Evolutionary conservation across 192 early-diverging fungal species (phyloP), one percentile per base, ranked within the genome.

Genomic region (Thamnidium elegans): DNA sequence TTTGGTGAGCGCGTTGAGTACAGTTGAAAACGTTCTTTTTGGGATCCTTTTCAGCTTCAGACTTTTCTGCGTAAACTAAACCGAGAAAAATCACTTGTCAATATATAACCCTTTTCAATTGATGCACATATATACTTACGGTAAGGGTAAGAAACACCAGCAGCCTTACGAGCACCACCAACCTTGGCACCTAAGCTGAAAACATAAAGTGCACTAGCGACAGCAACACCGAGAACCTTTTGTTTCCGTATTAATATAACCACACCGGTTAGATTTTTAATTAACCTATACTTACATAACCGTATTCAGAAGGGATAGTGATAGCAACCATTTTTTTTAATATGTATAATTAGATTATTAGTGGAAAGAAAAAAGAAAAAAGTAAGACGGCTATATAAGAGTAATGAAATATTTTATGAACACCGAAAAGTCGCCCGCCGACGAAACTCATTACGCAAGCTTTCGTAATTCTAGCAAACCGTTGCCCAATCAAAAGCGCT

Each of bases 11-110:
- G 48, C 84, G 79, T 65, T 85, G 84, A 65, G 77, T 68, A 70
- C 90, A 92, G 83, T 92, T 92, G 79, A 90, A 90, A 30, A 84
- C 50, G 64, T 79, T 64, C 71, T 89, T 89, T 65, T 82, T 84
- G 43, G 70, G 69, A 68, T 87, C 83, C 68, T 82, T 75, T 48
- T 85, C 78, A 34, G 82, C 81, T 55, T 86, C 89, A n/a, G 55
- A 51, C n/a, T 69, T 75, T 7, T 79, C 78, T 48, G 79, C 87
- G 54, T 90, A 88, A 55, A 79, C 80, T 80, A 64, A 3, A 20
- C 43, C 31, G 26, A 64, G 19, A 19, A 39, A 39, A 39, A 39
- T 9, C 14, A 20, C 4, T 20, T 8, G 10, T 44, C n/a, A 32
- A 53, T 53, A 20, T 36, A 17, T 42, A 46, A 3, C 23, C 20